Evolutionary conservation across 1,284 basidiomycete species (phyloP), one percentile per base, ranked within the genome.

Genomic region (Cystobasidiaceae sp.): DNA sequence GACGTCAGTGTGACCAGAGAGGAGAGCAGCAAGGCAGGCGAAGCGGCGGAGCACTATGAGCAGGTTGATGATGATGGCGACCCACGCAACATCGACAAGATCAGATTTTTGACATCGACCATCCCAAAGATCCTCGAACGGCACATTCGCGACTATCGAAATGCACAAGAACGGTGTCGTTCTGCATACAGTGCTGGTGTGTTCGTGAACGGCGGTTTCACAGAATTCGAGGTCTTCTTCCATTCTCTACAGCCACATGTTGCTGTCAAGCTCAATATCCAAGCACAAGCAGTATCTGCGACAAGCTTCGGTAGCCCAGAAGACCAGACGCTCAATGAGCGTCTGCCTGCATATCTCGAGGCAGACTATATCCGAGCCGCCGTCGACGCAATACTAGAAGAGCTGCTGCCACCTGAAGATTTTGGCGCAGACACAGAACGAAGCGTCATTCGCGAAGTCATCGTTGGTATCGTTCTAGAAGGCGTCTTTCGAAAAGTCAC

Each of bases 221-320:
- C 54, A 5, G 43, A 48, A 27, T 78, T 87, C 4, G 79, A 83
- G 1, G 79, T 81, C 65, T 80, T 90, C 57, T 91, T 91, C 74
- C 86, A 89, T 75, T 82, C 83, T 59, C 77, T 86, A 8, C 88
- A 91, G 70, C 84, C 87, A 9, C 89, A 91, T 74, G 85, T 89
- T 76, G 89, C 88, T 8, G 71, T 91, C 23, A 73, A 72, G 8
- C 28, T 39, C 43, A 27, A 6, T n/a, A 15, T n/a, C n/a, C 45
- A 13, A 5, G 19, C 11, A 19, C 46, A 50, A 21, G n/a, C 39
- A 17, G 33, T 11, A 5, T 4, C n/a, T 15, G n/a, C 11, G n/a
- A 39, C 37, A 43, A 44, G 41, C 39, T 15, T 11, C n/a, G 11
- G 37, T 11, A 39, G 11, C 37, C 37, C n/a, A 4, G 23, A 15